A percentile compares a stretch with the other conserved stretches of the same genome.
Conservation (phyloP, 768 basidiomycete genomes). For the Strobilomyces dryophilus region DNA sequence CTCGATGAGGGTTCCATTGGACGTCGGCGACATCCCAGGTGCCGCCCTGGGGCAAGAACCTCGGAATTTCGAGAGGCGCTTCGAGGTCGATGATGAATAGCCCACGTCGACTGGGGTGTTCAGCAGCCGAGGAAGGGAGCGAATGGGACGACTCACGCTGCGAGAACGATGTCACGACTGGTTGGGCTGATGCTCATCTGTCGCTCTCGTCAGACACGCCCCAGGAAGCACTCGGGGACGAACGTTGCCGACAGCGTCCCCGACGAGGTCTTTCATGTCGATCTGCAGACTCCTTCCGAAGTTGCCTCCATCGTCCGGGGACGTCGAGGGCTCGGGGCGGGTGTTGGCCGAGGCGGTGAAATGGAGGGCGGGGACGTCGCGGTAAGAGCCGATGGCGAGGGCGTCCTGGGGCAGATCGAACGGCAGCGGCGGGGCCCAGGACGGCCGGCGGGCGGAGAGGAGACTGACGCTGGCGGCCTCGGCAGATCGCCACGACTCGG, state of each 20-base stretch:
- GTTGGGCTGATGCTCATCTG: constrained; percentile 92
- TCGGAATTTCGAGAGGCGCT: constrained; percentile 78
- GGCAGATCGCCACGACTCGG: no score
- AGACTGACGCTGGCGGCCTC: constrained; percentile 19
- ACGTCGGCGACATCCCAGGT: constrained; percentile 95
- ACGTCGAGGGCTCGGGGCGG: constrained; percentile 21
- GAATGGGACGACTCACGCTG: constrained; percentile 52
- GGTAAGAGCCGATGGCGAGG: constrained; percentile 25
- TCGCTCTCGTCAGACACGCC: constrained; percentile 1
- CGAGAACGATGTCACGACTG: constrained; percentile 85
- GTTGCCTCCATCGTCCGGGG: constrained; percentile 55
- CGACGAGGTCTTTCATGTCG: constrained; percentile 75
- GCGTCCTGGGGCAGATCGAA: constrained; percentile 24
- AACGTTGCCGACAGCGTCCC: constrained; percentile 82
- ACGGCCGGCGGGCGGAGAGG: constrained; percentile 31
- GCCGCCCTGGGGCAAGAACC: constrained; percentile 94
- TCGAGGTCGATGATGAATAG: constrained; percentile 95
- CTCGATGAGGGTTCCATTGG: constrained; percentile 86
- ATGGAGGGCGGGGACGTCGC: constrained; percentile 26
- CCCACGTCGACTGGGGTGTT: constrained; percentile 61
- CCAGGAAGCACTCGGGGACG: constrained; percentile 23
- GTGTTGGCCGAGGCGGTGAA: constrained; percentile 10
- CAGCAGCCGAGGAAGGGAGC: neutral
- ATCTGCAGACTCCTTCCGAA: constrained; percentile 62
- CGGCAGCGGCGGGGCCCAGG: constrained; percentile 31